Evolutionary conservation across 2,329 filamentous ascomycete genomes (phyloP), one percentile per base, ranked within the genome.

Genomic region (Xylaria sp.): DNA sequence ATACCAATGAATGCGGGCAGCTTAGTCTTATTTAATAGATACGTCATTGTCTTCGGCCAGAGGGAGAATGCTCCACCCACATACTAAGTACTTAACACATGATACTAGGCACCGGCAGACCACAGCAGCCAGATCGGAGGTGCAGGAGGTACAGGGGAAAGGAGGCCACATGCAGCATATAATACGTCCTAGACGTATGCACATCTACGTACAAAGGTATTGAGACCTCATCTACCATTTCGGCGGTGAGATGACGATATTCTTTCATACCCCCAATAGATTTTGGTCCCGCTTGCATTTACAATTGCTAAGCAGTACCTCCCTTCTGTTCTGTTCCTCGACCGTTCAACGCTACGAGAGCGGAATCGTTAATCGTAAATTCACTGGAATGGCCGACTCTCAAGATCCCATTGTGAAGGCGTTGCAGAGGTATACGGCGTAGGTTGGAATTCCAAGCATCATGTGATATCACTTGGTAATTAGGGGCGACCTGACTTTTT

Each of bases 391-490:
- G 73, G 44, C 72, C 9, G 42, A 57, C 35, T 63, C 73, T 9
- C 61, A 69, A 58, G 77, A 81, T 66, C 72, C 74, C 13, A 76
- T 80, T 25, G 73, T 80, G 59, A 71, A 70, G 61, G 76, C 75
- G 32, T 72, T 82, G 57, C 71, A 75, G 23, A 71, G 76, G n/a
- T 81, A 76, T 67, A 79, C 79, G 13, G 76, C 79, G 76, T 80
- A 77, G 67, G 67, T 68, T 50, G 37, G n/a, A 16, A 53, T 55
- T 21, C 47, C 25, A 35, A 59, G 42, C 5, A 23, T 29, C 29
- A 21, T 35, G 23, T 12, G 44, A 50, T n/a, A 27, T 9, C 27
- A 23, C n/a, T n/a, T n/a, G n/a, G n/a, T n/a, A 47, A 35, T 16
- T 18, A 58, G 42, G 21, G 21, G 27, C 51, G n/a, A 21, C 29